Evolutionary conservation across 2,329 filamentous ascomycete genomes (phyloP).

Genomic region (Rachicladosporium sp.): DNA sequence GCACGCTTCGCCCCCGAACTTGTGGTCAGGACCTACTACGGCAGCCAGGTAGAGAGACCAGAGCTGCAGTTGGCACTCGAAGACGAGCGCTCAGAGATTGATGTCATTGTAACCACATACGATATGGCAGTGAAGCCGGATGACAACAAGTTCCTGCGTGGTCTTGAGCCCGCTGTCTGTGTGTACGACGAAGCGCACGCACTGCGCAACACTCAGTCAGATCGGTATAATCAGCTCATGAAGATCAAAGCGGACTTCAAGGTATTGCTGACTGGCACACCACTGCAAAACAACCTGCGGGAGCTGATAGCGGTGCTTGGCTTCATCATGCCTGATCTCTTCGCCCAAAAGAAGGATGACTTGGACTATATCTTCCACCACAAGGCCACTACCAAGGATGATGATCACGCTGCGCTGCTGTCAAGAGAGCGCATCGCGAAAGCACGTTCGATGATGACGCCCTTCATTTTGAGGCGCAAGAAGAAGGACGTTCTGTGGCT

Average conservation of each 20-base stretch:
- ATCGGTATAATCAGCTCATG: constrained; percentile 67
- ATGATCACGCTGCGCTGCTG: constrained; percentile 65
- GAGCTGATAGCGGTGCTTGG: constrained; percentile 81
- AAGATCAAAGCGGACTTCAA: constrained; percentile 71
- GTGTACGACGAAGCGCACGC: constrained; percentile 94
- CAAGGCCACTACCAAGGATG: constrained; percentile 72
- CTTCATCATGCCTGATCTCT: constrained; percentile 86
- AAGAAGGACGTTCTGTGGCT: constrained; percentile 79
- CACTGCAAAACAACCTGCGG: constrained; percentile 85
- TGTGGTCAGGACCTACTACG: constrained; percentile 61
- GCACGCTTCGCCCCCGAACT: constrained; percentile 70
- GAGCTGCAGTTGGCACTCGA: constrained; percentile 56
- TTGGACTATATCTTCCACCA: constrained; percentile 84
- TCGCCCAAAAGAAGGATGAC: constrained; percentile 62
- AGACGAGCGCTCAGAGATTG: constrained; percentile 50
- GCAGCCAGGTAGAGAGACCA: constrained; percentile 53
- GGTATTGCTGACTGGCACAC: constrained; percentile 78
- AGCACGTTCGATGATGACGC: constrained; percentile 83
- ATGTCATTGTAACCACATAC: constrained; percentile 62
- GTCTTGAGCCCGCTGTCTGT: constrained; percentile 43
- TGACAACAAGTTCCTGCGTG: constrained; percentile 51
- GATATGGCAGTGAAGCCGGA: constrained; percentile 48
- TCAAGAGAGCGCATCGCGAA: constrained; percentile 77
- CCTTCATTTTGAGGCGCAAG: constrained; percentile 86
- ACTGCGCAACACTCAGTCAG: constrained; percentile 76